Evolutionary conservation across 139 green algal species (phyloP), one percentile per base, ranked within the genome.

Genomic region (Closterium sp.): DNA sequence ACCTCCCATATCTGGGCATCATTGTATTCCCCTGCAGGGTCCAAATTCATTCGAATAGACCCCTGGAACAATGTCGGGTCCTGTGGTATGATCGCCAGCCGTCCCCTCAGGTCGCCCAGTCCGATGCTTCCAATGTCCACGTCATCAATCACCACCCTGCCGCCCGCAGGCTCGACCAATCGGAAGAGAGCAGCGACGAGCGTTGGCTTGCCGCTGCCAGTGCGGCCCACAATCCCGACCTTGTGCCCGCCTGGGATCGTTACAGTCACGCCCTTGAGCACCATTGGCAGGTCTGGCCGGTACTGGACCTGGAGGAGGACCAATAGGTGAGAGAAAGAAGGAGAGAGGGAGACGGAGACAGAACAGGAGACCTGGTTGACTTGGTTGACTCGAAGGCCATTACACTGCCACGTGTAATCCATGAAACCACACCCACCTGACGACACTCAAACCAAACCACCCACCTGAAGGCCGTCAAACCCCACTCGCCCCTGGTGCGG

Each of bases 31-130:
- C 93, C 95, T 92, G 99, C 98, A 1, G 98, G 98, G 92, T 99
- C 97, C 85, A 99, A 92, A 95, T 99, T 99, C 91, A 31, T 95
- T 32, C 98, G 95, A 28, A 99, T 92, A 17, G 93, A 97, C 79
- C 98, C 98, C 32, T 92, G 96, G 93, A 99, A 99, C 34, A 99
- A 96, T 42, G 98, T 96, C 0, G 98, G 97, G 70, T 99, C 98
- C 95, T 99, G 97, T 9, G 92, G 96, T 88, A 98, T 97, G 92
- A 97, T 97, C 88, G 95, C 95, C 45, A 98, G 91, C 84, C 92
- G 88, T 29, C 90, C 94, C 70, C 97, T 94, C 31, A 98, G 95
- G 31, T 96, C 93, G 6, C 93, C 70, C 73, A 98, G 89, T 10
- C 97, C 96, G 22, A 99, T 96, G 45, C 90, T 93, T 19, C 70